phyloP scores from a whole-genome alignment of 1,139 yeast genomes.

The Blastobotrys indianensis region DNA sequence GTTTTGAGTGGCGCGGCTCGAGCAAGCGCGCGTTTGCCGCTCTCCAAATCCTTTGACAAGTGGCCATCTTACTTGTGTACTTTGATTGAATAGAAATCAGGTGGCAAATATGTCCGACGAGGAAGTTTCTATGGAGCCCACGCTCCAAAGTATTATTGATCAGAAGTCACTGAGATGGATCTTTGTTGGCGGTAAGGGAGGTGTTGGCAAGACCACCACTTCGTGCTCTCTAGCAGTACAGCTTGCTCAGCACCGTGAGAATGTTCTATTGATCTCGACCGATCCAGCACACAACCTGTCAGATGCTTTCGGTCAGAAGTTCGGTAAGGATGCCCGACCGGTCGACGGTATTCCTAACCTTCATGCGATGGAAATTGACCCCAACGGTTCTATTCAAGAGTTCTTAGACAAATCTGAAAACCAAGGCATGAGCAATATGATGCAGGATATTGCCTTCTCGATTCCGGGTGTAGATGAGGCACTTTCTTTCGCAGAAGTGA shows the following conservation, averaged over 20 bases:
- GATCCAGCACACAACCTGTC: conserved; percentile 97
- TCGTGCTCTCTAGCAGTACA: conserved; percentile 94
- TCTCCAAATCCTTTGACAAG: too few relatives aligned
- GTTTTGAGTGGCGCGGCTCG: too few relatives aligned
- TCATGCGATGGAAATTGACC: conserved; percentile 98
- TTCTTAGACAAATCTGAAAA: conserved; percentile 62
- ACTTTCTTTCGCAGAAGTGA: conserved; percentile 91
- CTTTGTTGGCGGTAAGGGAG: conserved; percentile 98
- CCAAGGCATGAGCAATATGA: conserved; percentile 42
- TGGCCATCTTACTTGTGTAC: too few relatives aligned
- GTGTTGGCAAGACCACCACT: conserved; percentile 97
- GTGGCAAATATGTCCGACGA: conserved; percentile 14
- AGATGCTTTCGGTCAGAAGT: conserved; percentile 97
- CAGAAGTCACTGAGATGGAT: conserved; percentile 76
- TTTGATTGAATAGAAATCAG: background rate
- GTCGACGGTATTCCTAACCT: conserved; percentile 85
- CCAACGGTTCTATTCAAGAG: conserved; percentile 89
- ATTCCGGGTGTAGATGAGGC: conserved; percentile 99
- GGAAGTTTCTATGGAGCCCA: conserved; percentile 31
- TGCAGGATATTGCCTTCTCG: conserved; percentile 90
- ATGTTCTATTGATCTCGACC: conserved; percentile 84
- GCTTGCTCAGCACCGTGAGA: conserved; percentile 70
- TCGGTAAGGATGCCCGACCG: conserved; percentile 90
- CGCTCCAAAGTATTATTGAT: conserved; percentile 37
- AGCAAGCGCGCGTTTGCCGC: too few relatives aligned